Conservation (phyloP, 192 early-diverging fungal species). For the Mortierella antarctica region DNA sequence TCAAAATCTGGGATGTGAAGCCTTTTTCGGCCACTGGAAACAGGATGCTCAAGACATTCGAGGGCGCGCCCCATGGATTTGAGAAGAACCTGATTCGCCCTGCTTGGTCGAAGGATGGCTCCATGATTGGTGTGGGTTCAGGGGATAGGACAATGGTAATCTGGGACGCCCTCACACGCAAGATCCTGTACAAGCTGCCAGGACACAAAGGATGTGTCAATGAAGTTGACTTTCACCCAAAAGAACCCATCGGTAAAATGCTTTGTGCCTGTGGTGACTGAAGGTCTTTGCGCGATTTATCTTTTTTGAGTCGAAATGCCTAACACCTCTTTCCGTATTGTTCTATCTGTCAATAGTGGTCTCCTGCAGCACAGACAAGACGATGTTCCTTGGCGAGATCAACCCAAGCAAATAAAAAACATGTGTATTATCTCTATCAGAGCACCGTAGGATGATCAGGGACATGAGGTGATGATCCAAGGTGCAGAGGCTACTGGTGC, state of each 20-base stretch:
- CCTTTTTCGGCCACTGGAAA: conserved; percentile 79
- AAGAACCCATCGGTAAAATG: conserved; percentile 81
- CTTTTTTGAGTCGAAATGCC: no score
- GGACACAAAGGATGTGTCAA: conserved; percentile 96
- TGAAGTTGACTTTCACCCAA: conserved; percentile 93
- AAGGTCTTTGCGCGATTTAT: background rate
- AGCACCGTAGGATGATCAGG: no score
- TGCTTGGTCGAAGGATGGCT: conserved; percentile 88
- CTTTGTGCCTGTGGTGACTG: no score
- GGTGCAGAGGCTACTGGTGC: no score
- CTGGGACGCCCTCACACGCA: conserved; percentile 83
- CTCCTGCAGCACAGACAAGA: conserved; percentile 88
- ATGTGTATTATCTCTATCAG: background rate
- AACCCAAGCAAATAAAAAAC: conserved; percentile 56
- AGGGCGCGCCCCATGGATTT: conserved; percentile 94
- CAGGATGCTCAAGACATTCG: conserved; percentile 82
- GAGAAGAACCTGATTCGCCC: conserved; percentile 95
- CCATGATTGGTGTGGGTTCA: conserved; percentile 85
- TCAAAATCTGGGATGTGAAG: conserved; percentile 94
- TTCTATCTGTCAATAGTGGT: conserved; percentile 60
- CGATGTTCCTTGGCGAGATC: conserved; percentile 89
- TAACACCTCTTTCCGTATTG: background rate
- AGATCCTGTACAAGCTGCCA: conserved; percentile 93
- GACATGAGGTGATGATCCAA: no score
- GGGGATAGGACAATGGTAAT: conserved; percentile 92